Conservation (phyloP, 208 protist genomes). For the Angomonas ambiguus region DNA sequence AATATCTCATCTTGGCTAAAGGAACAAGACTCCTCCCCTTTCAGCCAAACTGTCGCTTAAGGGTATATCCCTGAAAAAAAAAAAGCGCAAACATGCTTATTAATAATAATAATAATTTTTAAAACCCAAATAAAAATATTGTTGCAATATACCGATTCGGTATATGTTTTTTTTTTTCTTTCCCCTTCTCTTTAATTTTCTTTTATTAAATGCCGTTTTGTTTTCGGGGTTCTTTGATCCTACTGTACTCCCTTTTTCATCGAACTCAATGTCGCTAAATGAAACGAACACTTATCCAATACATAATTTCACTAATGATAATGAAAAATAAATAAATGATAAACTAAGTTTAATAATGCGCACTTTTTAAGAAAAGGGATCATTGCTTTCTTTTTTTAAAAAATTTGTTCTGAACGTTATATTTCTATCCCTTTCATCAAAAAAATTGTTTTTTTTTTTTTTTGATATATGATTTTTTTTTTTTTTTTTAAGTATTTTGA, state of each 20-base stretch:
- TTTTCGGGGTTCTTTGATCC: too few relatives aligned
- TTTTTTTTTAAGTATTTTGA: background rate
- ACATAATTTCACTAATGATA: too few relatives aligned
- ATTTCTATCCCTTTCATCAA: too few relatives aligned
- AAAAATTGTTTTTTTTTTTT: too few relatives aligned
- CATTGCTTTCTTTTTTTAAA: conserved; percentile 5
- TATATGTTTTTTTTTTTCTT: background rate
- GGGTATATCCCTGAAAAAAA: background rate
- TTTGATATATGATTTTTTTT: conserved; percentile 11
- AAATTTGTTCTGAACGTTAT: conserved; percentile 5
- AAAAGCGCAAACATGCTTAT: background rate
- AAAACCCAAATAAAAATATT: background rate
- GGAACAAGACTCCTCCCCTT: too few relatives aligned
- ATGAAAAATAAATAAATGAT: too few relatives aligned
- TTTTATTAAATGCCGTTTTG: background rate
- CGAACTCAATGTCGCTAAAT: too few relatives aligned
- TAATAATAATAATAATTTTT: background rate
- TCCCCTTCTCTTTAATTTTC: background rate
- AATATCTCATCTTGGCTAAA: background rate
- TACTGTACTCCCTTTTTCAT: too few relatives aligned
- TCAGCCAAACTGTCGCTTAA: too few relatives aligned
- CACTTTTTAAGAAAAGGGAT: too few relatives aligned
- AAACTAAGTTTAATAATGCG: too few relatives aligned
- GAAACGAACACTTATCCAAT: too few relatives aligned
- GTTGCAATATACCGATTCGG: background rate